Percentiles rank a stretch among this genome's conserved stretches.
Conservation (phyloP, 176 grass and related monocot species). For the Lolium rigidum region DNA sequence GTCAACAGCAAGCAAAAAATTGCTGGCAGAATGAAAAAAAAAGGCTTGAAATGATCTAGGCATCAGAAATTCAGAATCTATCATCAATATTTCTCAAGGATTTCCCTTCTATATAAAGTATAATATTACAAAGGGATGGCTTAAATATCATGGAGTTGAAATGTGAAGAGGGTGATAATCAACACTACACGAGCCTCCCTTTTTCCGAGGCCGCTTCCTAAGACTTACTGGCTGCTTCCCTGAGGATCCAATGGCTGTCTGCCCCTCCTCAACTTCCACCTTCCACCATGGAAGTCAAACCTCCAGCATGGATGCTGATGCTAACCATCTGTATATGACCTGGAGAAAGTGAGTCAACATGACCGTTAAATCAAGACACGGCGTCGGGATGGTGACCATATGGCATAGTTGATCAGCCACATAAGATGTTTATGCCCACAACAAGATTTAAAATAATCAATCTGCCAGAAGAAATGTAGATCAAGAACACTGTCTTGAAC, state of each 20-base stretch:
- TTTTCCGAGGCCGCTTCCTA: conserved; percentile 41
- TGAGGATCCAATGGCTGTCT: background rate
- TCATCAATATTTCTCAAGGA: conserved; percentile 44
- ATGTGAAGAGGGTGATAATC: conserved; percentile 53
- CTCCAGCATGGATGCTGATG: conserved; percentile 25
- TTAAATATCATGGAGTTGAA: conserved; percentile 49
- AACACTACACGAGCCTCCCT: conserved; percentile 50
- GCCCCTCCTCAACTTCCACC: conserved; percentile 29
- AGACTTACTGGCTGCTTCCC: conserved; percentile 39
- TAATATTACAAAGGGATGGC: conserved; percentile 45
- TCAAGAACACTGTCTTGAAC: background rate
- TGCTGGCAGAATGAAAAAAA: background rate
- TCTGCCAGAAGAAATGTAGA: background rate
- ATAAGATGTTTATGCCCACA: background rate
- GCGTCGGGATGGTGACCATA: background rate
- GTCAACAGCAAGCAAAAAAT: background rate
- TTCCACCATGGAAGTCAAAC: conserved; percentile 24
- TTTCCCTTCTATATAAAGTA: conserved; percentile 65
- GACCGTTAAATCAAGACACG: conserved; percentile 26
- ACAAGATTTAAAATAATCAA: background rate
- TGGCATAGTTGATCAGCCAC: background rate
- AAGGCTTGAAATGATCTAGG: background rate
- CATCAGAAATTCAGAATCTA: conserved; percentile 14
- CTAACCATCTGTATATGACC: conserved; percentile 41
- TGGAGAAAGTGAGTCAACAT: conserved; percentile 29